phyloP scores from a whole-genome alignment of 441 rosid genomes.

The Theobroma grandiflorum region DNA sequence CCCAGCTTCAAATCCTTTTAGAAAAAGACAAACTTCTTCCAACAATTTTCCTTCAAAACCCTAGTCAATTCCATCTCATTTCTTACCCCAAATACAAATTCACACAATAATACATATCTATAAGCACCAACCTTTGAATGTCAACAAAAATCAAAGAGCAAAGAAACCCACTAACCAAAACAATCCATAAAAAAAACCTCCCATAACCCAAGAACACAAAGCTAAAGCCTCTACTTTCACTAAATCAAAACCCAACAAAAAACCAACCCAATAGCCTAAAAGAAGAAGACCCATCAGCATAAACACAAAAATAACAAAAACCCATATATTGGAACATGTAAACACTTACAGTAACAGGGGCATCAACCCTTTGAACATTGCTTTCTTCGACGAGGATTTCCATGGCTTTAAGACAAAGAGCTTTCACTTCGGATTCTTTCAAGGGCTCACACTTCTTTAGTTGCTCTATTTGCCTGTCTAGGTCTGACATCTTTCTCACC shows the following conservation, averaged over 20 bases:
- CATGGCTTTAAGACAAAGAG: constrained; percentile 96
- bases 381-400: constrained; percentile 96
- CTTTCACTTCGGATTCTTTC: constrained; percentile 92
- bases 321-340: not conserved
- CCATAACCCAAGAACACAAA: constrained; percentile 20
- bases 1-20: not conserved
- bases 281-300: not conserved
- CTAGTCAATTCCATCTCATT: not conserved
- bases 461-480: constrained; percentile 92
- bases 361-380: constrained; percentile 95
- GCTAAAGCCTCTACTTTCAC: constrained; percentile 14
- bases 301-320: not conserved
- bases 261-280: constrained; percentile 5
- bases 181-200: not conserved
- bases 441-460: constrained; percentile 92
- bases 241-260: constrained; percentile 16
- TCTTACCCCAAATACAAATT: not conserved
- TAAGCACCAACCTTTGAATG: not conserved
- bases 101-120: not conserved
- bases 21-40: not conserved
- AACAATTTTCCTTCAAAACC: constrained; percentile 9
- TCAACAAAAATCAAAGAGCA: not conserved
- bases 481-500: constrained; percentile 75
- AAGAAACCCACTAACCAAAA: not conserved
- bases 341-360: constrained; percentile 81